Percentiles rank a stretch among this genome's conserved stretches.
Conservation (phyloP, 176 grass and related monocot genomes). For the Carex littledalei region DNA sequence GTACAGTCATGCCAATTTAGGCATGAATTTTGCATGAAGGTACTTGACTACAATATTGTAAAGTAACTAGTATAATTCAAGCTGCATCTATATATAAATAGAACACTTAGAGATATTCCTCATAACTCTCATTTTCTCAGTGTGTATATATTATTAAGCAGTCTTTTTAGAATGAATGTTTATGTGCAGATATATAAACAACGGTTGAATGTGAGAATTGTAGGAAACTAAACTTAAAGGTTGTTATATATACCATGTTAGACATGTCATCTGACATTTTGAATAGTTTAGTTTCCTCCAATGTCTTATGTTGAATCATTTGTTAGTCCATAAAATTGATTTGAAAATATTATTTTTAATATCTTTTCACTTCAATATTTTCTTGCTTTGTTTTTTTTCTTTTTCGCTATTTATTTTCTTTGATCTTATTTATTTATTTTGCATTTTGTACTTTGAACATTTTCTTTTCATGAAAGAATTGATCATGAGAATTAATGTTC, state of each 20-base stretch:
- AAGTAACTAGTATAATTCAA: slow-evolving; percentile 8
- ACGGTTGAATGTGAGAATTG: slow-evolving; percentile 40
- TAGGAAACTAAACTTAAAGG: slow-evolving; percentile 34
- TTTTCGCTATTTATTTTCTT: background rate
- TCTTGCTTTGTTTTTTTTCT: background rate
- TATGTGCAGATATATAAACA: background rate
- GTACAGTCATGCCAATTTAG: background rate
- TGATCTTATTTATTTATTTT: background rate
- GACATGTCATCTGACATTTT: background rate
- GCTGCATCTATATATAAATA: slow-evolving; percentile 21
- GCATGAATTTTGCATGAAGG: background rate
- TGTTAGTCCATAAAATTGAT: background rate
- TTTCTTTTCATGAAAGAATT: too few species aligned
- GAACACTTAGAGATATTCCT: background rate
- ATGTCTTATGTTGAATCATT: slow-evolving; percentile 34
- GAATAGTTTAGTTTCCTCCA: slow-evolving; percentile 42
- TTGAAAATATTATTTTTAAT: background rate
- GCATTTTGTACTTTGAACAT: background rate
- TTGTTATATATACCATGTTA: background rate
- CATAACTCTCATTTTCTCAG: background rate
- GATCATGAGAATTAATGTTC: too few species aligned
- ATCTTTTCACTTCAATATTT: background rate
- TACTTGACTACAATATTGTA: slow-evolving; percentile 1
- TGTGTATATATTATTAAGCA: background rate
- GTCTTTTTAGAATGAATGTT: background rate